Base-by-base conservation (phyloP, 768 basidiomycete species). In the Lactifluus echinatus region DNA sequence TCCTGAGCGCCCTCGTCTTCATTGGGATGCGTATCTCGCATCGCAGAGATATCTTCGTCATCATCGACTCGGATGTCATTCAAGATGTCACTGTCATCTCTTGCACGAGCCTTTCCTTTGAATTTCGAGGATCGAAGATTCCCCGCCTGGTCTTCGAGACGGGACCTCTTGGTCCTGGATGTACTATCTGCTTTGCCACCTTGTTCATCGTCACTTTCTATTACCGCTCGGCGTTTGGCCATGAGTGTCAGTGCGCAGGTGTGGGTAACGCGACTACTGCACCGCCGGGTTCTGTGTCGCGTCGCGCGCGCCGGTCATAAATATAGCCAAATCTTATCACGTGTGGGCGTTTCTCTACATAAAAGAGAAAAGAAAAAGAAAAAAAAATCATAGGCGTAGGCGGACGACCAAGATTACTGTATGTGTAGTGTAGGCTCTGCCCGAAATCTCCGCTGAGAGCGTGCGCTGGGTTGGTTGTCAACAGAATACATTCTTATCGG, bases 1-100 rank as follows among this genome's bases (percentile, higher is more conserved):
- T 81, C 79, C 53, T 87, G 85, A n/a, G 80, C 80, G 31, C 78
- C 78, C 55, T 82, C 79, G 50, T 76, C 70, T 10, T 66, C 64
- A 17, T 46, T 53, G 7, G 50, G 52, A 24, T 43, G 53, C 12
- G 55, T 28, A 26, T 60, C 57, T 37, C 57, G 52, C 52, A 60
- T 59, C 34, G 50, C 28, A 19, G 53, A 57, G 23, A 53, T 55
- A 17, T 66, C 68, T 0, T 55, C 65, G 14, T 66, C 64, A 15
- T 64, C 67, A 11, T 61, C 63, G 26, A 59, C 57, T 23, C 51
- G 60, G 17, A 54, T 59, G 28, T 46, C 64, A 33, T 55, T 55
- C 36, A 59, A 50, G 40, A 53, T 55, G 48, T 59, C 57, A 50
- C 24, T 50, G 55, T 57, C 58, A 7, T 63, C 63, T 36, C 24